A percentile compares a stretch with the other conserved stretches of the same genome.
phyloP scores from a whole-genome alignment of 306 rosid species.

The Gastrolobium bilobum region DNA sequence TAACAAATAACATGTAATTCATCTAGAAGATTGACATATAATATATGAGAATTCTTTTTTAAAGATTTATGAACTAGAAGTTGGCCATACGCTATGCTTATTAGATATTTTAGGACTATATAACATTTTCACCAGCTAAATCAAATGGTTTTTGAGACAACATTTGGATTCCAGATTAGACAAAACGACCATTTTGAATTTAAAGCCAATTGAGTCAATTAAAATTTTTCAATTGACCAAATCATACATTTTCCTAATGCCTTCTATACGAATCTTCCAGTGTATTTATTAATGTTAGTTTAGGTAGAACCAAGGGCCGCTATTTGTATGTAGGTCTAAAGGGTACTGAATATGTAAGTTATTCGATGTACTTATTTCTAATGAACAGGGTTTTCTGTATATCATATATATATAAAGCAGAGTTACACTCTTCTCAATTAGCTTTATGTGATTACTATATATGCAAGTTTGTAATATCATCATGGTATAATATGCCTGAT shows the following conservation, averaged over 20 bases:
- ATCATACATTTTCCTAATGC: slow-evolving; percentile 37
- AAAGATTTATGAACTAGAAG: neutral
- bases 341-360: slow-evolving; percentile 19
- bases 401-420: slow-evolving; percentile 16
- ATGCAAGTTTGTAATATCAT: neutral
- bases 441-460: neutral
- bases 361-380: slow-evolving; percentile 26
- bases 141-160: slow-evolving; percentile 19
- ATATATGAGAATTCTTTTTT: neutral
- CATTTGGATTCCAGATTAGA: slow-evolving; percentile 23
- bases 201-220: slow-evolving; percentile 28
- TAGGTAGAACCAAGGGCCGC: slow-evolving; percentile 13
- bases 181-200: slow-evolving; percentile 23
- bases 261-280: slow-evolving; percentile 47
- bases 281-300: slow-evolving; percentile 30
- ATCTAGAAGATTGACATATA: slow-evolving; percentile 34
- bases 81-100: slow-evolving; percentile 9
- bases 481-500: neutral
- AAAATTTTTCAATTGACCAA: slow-evolving; percentile 42
- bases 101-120: slow-evolving; percentile 14
- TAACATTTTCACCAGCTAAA: neutral
- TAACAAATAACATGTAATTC: neutral
- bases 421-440: neutral
- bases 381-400: neutral
- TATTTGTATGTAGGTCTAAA: slow-evolving; percentile 33